Evolutionary conservation across 768 basidiomycete genomes (phyloP).

Genomic region (Boletus edulis): DNA sequence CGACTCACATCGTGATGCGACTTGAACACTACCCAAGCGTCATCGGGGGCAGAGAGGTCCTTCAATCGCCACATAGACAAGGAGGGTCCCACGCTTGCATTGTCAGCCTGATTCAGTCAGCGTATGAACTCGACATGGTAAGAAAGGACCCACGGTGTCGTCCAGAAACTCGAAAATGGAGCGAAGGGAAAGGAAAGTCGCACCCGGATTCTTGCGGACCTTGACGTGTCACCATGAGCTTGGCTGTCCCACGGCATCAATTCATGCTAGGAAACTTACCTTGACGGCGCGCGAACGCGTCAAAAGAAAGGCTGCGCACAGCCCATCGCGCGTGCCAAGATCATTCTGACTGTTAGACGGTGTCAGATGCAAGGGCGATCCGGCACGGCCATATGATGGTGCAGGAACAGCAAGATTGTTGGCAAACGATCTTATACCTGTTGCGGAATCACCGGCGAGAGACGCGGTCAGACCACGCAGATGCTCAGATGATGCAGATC

Average conservation of each 20-base stretch:
- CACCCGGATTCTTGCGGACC: slow-evolving; percentile 25
- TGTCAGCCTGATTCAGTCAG: slow-evolving; percentile 14
- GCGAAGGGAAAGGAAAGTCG: slow-evolving; percentile 23
- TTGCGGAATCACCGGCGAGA: background rate
- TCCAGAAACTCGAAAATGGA: slow-evolving; percentile 25
- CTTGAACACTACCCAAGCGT: slow-evolving; percentile 56
- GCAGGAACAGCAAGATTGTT: slow-evolving; percentile 1
- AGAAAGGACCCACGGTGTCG: slow-evolving; percentile 15
- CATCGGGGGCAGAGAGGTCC: slow-evolving; percentile 34
- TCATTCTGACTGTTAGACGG: slow-evolving; percentile 19
- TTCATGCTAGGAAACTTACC: slow-evolving; percentile 33
- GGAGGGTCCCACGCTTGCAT: slow-evolving; percentile 23
- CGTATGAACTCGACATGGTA: background rate
- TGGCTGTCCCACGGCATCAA: background rate
- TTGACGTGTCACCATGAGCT: slow-evolving; percentile 5
- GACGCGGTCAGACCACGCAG: background rate
- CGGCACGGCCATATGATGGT: background rate
- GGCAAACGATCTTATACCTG: background rate
- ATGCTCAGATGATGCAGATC: slow-evolving; percentile 4
- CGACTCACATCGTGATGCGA: slow-evolving; percentile 61
- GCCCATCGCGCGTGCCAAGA: slow-evolving; percentile 7
- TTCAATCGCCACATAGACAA: slow-evolving; percentile 49
- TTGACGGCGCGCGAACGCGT: slow-evolving; percentile 55
- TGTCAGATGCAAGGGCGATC: slow-evolving; percentile 34
- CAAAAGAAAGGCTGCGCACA: slow-evolving; percentile 42